Evolutionary conservation across 345 rosid species (phyloP), one percentile per base, ranked within the genome.

Genomic region (Excoecaria cochinchinensis): DNA sequence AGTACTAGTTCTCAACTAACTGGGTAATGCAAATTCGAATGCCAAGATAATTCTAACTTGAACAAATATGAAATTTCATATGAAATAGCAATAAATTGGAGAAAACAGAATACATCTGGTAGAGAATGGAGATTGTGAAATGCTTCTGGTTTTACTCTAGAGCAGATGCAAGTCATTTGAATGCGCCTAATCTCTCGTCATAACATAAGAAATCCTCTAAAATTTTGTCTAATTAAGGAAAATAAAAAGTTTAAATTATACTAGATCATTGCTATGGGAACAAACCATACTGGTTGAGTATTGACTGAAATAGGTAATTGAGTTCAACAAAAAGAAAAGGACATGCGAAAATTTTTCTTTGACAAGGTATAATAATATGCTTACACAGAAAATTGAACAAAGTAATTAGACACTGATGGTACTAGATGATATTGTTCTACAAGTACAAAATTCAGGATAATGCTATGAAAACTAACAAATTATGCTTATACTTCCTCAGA

Each of bases 381-480:
- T 56, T 38, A 70, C 73, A 56, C 11, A 57, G 44, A 19, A 57
- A 31, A 31, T 31, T 31, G 31, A 68, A 15, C 51, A 38, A 59
- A 10, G 67, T 31, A 50, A 73, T 47, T 66, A 55, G 61, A 72
- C 25, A 72, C 67, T 57, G 73, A 25, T 14, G 38, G 14, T 48
- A 24, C 50, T 58, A 61, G 77, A 13, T 70, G 57, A 76, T 21
- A 42, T 13, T 31, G 66, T 64, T 79, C 80, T 69, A 71, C 71
- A 55, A 52, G 44, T 62, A 44, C 66, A 69, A 63, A 76, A 58
- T 48, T 67, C 60, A 21, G 52, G 74, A 73, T 51, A 67, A 52
- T 70, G 75, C 67, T 67, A 80, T 69, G 52, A 69, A 75, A 75
- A 72, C 80, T 74, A 75, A 17, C 22, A 72, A 74, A 73, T 14